Evolutionary conservation across 2,329 filamentous ascomycete genomes (phyloP), one percentile per base, ranked within the genome.

Genomic region (Ophiostoma ulmi): DNA sequence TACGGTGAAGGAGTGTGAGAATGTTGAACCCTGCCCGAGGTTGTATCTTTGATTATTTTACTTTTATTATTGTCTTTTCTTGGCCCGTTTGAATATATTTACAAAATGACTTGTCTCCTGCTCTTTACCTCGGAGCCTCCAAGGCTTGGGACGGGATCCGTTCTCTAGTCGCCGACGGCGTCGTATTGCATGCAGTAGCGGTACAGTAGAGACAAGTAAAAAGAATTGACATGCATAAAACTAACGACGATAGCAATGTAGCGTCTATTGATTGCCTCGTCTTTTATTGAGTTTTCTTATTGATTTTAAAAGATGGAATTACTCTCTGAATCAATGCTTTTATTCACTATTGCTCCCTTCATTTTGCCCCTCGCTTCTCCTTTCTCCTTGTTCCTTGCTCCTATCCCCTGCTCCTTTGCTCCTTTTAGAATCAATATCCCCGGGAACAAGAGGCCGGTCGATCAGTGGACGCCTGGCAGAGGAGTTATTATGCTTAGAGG

Each of bases 131-230:
- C 52, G 52, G 52, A 58, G 52, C 52, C 52, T 58, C 52, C 52
- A 58, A 58, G 52, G 52, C 52, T 58, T 58, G 52, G 52, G 52
- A 58, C 52, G n/a, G 52, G 52, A 58, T 58, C 52, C n/a, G 52
- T 58, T n/a, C 44, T 48, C 44, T 48, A 48, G 17, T 48, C 44
- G 44, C 44, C 44, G 44, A 20, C 44, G 44, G 17, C 44, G 17
- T 48, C 44, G 44, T 31, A 31, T 31, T 31, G 31, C 31, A 31
- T 48, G 44, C 44, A 48, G 31, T 31, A 48, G 44, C 44, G 7
- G 44, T 20, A 14, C 13, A 5, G 11, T 13, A 39, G 38, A 48
- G 44, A 48, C 44, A 48, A n/a, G 41, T 44, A 44, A 14, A 39
- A 10, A 48, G 44, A 48, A 48, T n/a, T 48, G 44, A n/a, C 44